phyloP scores from a whole-genome alignment of 208 protist species.

The Trypanosoma rangeli region DNA sequence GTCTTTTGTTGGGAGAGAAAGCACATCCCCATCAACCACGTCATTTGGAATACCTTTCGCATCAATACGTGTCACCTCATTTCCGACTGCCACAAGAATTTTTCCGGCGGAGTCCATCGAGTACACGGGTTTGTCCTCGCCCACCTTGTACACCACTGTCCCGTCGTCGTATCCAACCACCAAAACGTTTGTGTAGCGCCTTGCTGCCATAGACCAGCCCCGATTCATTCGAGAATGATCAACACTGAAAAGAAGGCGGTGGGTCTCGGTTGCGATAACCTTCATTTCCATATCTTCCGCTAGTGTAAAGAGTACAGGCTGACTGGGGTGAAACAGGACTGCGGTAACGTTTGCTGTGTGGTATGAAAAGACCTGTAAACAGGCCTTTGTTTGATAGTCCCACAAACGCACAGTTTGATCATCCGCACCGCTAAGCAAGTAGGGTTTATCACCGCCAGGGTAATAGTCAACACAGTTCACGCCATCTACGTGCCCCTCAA shows the following conservation, averaged over 20 bases:
- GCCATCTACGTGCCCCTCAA: conserved; percentile 98
- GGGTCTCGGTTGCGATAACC: conserved; percentile 96
- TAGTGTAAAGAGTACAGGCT: conserved; percentile 96
- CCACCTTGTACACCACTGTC: conserved; percentile 84
- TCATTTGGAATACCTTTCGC: conserved; percentile 74
- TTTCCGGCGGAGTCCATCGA: conserved; percentile 98
- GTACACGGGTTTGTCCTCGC: conserved; percentile 95
- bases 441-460: conserved; percentile 97
- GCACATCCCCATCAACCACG: conserved; percentile 64
- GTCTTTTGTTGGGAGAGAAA: conserved; percentile 89
- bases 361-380: conserved; percentile 95
- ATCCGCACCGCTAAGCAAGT: conserved; percentile 97
- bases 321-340: conserved; percentile 97
- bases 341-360: conserved; percentile 96
- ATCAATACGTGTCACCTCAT: conserved; percentile 93
- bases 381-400: conserved; percentile 98
- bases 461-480: conserved; percentile 99
- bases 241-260: conserved; percentile 93
- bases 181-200: conserved; percentile 77
- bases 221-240: conserved; percentile 95
- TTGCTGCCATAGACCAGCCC: conserved; percentile 91
- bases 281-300: conserved; percentile 94
- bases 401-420: conserved; percentile 96
- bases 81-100: conserved; percentile 94
- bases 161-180: conserved; percentile 94